Evolutionary conservation across 768 basidiomycete species (phyloP).

Genomic region (Pulveroboletus sp.): DNA sequence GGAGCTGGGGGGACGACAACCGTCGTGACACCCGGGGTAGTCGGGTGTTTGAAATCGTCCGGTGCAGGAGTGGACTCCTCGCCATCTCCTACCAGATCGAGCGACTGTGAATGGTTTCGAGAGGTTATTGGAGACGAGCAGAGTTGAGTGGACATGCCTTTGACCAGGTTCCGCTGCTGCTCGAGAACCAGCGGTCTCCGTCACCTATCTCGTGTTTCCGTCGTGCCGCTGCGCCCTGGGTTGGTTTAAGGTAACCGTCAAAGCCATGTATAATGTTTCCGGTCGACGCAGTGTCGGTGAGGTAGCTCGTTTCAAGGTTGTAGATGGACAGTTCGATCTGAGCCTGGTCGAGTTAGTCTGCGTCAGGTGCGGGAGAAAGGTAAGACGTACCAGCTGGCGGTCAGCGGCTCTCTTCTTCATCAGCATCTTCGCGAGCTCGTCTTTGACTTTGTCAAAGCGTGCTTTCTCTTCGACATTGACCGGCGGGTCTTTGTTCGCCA

Average conservation of each 20-base stretch:
- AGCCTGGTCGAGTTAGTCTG: conserved; percentile 41
- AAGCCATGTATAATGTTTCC: conserved; percentile 89
- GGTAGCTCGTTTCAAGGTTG: conserved; percentile 68
- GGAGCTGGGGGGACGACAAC: conserved; percentile 75
- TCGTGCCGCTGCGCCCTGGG: conserved; percentile 44
- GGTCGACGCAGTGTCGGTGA: conserved; percentile 75
- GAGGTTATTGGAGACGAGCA: conserved; percentile 3
- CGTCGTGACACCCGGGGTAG: conserved; percentile 71
- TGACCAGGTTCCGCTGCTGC: conserved; percentile 70
- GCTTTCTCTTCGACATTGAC: conserved; percentile 63
- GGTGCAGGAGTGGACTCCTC: conserved; percentile 56
- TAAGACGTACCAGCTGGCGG: conserved; percentile 61
- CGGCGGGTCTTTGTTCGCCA: conserved; percentile 37
- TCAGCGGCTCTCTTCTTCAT: conserved; percentile 71
- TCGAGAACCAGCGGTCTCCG: conserved; percentile 75
- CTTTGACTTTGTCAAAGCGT: conserved; percentile 67
- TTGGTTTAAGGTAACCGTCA: conserved; percentile 79
- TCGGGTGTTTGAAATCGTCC: conserved; percentile 62
- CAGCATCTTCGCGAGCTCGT: conserved; percentile 69
- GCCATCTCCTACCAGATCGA: conserved; percentile 70
- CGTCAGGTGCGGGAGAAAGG: background rate
- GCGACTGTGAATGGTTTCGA: conserved; percentile 45
- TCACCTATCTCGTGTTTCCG: conserved; percentile 75
- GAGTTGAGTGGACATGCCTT: conserved; percentile 44
- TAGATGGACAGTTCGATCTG: conserved; percentile 76